phyloP scores from a whole-genome alignment of 1,139 yeast genomes.

The Taphrina sp. region DNA sequence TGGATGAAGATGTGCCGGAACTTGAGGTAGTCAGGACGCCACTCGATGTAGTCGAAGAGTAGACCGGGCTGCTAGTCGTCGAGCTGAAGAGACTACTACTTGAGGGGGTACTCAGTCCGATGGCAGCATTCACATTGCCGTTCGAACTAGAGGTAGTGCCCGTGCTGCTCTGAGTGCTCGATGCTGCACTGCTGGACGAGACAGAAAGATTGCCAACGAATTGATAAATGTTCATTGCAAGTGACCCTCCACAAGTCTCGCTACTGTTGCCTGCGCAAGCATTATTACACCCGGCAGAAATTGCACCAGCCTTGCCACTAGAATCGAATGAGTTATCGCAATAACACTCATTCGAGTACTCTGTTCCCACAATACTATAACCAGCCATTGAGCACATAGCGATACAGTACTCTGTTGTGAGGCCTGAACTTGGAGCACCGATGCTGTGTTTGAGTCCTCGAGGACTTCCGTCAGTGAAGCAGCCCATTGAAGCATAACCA shows the following conservation, averaged over 20 bases:
- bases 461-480: neutral
- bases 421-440: neutral
- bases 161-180: too few relatives aligned
- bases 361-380: neutral
- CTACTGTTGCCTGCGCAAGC: neutral
- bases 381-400: neutral
- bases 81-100: neutral
- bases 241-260: constrained; percentile 3
- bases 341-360: neutral
- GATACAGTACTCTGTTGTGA: neutral
- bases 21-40: neutral
- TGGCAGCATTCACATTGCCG: too few relatives aligned
- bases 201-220: too few relatives aligned
- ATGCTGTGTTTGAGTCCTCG: neutral
- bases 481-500: too few relatives aligned
- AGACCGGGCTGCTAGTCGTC: neutral
- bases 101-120: neutral
- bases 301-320: neutral
- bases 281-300: neutral
- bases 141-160: too few relatives aligned
- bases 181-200: too few relatives aligned
- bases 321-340: neutral
- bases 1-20: neutral
- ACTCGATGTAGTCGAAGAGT: neutral
- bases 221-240: constrained; percentile 5